These are phyloP conservation scores for Penicillium paneum DNA, from an alignment of 2,329 filamentous ascomycete species.

Conservation along the genomic window DNA sequence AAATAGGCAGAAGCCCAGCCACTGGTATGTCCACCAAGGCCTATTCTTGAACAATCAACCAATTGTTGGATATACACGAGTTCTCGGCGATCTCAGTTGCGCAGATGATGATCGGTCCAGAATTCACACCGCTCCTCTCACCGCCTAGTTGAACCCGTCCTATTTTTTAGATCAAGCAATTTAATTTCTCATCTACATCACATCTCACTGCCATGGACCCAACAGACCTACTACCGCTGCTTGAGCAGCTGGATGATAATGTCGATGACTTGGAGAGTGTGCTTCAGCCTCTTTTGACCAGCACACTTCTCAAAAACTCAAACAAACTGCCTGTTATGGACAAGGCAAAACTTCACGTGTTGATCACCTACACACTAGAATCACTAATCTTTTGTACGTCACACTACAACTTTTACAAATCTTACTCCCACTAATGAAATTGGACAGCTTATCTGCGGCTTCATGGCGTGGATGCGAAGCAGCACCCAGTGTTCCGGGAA, in stretches of 20 bases:
- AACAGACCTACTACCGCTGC: constrained; percentile 60
- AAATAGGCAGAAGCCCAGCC: not conserved
- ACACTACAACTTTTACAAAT: not conserved
- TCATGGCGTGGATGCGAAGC: constrained; percentile 74
- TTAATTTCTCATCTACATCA: constrained; percentile 12
- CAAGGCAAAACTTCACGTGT: constrained; percentile 89
- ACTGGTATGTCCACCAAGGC: not conserved
- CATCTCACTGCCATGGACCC: constrained; percentile 48
- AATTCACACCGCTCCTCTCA: constrained; percentile 17
- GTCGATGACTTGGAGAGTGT: constrained; percentile 74
- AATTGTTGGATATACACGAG: not conserved
- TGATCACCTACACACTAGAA: constrained; percentile 84
- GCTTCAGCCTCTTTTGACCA: constrained; percentile 69
- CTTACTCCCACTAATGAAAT: constrained; percentile 2
- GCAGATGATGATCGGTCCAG: constrained; percentile 11
- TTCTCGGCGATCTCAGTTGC: constrained; percentile 4
- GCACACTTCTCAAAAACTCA: constrained; percentile 63
- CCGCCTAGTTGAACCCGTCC: constrained; percentile 19
- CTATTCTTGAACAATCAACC: not conserved
- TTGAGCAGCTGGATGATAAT: constrained; percentile 72
- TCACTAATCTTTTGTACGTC: constrained; percentile 78
- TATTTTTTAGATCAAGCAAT: constrained; percentile 20
- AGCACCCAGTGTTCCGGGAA: constrained; percentile 81
- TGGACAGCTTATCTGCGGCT: constrained; percentile 68
- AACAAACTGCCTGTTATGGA: constrained; percentile 86